Evolutionary conservation across 371 early-diverging fungal genomes (phyloP).

Genomic region (Mucor saturninus): DNA sequence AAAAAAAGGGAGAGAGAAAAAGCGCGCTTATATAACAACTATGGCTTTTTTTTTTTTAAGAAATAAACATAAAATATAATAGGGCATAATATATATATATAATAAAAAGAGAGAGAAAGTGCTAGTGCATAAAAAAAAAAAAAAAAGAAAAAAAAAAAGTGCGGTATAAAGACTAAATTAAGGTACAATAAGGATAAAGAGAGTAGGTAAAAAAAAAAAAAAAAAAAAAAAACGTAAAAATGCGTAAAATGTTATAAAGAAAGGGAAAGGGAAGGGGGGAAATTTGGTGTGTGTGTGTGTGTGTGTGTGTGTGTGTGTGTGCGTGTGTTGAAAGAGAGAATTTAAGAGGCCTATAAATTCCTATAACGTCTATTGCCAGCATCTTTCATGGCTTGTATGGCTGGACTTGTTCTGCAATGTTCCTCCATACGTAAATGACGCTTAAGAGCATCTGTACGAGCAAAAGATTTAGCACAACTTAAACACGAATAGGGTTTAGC

Average conservation of each 20-base stretch:
- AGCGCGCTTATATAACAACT: too few species aligned
- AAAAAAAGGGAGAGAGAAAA: neutral
- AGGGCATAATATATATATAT: too few species aligned
- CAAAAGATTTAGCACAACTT: constrained; percentile 65
- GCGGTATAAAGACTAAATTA: too few species aligned
- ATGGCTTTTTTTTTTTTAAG: too few species aligned
- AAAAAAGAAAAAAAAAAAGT: neutral
- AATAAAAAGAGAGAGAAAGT: neutral
- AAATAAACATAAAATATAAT: too few species aligned
- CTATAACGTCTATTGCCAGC: constrained; percentile 39
- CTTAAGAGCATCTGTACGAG: constrained; percentile 69
- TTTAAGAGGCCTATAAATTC: constrained; percentile 21
- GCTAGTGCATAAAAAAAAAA: neutral
- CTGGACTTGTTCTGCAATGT: constrained; percentile 45
- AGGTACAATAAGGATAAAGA: neutral
- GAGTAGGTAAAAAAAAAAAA: constrained; percentile 1
- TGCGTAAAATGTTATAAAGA: neutral
- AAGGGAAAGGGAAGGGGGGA: neutral
- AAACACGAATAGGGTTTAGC: constrained; percentile 66
- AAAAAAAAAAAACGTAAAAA: neutral
- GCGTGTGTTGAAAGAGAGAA: neutral
- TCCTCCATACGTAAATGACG: constrained; percentile 66
- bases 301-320: neutral
- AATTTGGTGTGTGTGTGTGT: neutral
- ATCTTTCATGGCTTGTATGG: constrained; percentile 52